phyloP scores from a whole-genome alignment of 2,329 filamentous ascomycete genomes.

The Lizonia empirigonia region DNA sequence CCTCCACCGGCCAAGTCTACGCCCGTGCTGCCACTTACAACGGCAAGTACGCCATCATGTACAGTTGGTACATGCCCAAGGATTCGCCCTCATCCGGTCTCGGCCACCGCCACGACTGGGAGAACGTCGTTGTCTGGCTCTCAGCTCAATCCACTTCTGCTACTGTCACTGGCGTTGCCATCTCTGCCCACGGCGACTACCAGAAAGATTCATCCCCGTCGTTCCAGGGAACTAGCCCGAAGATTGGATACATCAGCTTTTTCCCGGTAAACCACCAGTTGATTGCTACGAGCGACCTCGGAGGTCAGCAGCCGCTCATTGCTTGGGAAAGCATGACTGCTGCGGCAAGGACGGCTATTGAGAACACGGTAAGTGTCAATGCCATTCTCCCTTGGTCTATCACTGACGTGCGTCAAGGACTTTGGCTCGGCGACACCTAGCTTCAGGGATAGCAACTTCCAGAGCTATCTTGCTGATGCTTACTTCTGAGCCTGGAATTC shows the following conservation, averaged over 20 bases:
- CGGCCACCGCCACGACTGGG: constrained; percentile 63
- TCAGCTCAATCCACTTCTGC: constrained; percentile 47
- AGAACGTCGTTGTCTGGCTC: constrained; percentile 61
- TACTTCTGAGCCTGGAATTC: not conserved
- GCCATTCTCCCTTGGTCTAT: not conserved
- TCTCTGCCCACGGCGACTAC: constrained; percentile 59
- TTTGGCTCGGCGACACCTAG: constrained; percentile 56
- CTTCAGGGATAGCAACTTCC: constrained; percentile 56
- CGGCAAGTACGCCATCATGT: constrained; percentile 57
- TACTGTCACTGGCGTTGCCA: constrained; percentile 57
- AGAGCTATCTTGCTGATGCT: constrained; percentile 50
- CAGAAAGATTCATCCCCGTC: constrained; percentile 42
- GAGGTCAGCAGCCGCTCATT: constrained; percentile 55
- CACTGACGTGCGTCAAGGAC: constrained; percentile 23
- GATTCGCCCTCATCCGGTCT: constrained; percentile 53
- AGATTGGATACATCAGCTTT: constrained; percentile 57
- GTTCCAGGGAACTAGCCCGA: constrained; percentile 51
- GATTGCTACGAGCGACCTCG: constrained; percentile 49
- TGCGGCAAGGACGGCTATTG: constrained; percentile 52
- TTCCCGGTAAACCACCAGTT: constrained; percentile 58
- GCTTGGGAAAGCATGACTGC: constrained; percentile 57
- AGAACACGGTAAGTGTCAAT: constrained; percentile 43
- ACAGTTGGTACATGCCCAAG: constrained; percentile 60
- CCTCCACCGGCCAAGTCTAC: constrained; percentile 59
- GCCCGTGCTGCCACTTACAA: constrained; percentile 52